A percentile compares a stretch with the other conserved stretches of the same genome.
These are phyloP conservation scores for Teratosphaeria pseudoeucalypti DNA, from an alignment of 2,329 filamentous ascomycete species.

Conservation along the genomic window DNA sequence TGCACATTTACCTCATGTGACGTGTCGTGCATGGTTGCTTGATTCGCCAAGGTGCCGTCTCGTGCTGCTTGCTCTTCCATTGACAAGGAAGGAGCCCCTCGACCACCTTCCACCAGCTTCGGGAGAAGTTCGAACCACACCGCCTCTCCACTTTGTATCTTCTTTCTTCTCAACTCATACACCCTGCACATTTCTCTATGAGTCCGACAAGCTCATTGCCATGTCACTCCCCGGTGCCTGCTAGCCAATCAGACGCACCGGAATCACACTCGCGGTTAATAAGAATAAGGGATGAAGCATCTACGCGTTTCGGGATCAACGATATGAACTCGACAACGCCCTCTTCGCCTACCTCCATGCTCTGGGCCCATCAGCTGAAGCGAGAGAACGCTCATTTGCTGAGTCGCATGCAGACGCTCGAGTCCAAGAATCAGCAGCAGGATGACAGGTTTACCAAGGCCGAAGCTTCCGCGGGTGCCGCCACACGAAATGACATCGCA, in stretches of 20 bases:
- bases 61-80: not conserved
- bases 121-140: not conserved
- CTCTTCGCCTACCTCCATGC: conserved; percentile 18
- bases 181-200: not conserved
- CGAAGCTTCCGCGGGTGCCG: conserved; percentile 3
- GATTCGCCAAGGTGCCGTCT: not conserved
- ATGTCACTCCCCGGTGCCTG: not conserved
- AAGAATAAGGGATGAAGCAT: not conserved
- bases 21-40: not conserved
- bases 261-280: not conserved
- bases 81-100: not conserved
- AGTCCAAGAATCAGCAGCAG: conserved; percentile 10
- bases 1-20: not conserved
- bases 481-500: conserved; percentile 4
- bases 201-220: not conserved
- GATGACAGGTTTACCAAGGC: conserved; percentile 6
- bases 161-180: not conserved
- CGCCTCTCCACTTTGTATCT: not conserved
- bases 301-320: not conserved
- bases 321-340: conserved; percentile 2
- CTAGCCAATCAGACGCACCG: not conserved
- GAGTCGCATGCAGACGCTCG: conserved; percentile 26
- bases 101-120: not conserved
- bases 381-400: conserved; percentile 28
- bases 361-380: conserved; percentile 33